Base-by-base conservation (phyloP, 1,284 basidiomycete genomes). In the Agaricales sp. region DNA sequence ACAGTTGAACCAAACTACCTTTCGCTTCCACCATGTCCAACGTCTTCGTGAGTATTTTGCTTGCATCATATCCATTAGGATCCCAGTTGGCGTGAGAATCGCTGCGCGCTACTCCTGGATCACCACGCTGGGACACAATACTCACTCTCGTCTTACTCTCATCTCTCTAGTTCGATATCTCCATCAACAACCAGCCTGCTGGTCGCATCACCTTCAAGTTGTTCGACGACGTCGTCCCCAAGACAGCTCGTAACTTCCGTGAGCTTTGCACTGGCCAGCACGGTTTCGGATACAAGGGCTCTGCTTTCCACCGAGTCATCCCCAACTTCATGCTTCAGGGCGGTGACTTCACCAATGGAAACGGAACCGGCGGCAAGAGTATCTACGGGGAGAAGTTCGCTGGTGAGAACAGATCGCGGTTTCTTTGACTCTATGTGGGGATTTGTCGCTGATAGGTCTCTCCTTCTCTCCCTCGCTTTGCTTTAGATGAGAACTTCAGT, bases 81-180 rank as follows among this genome's bases (percentile, higher is more conserved):
- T n/a, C n/a, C n/a, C n/a, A n/a, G n/a, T n/a, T n/a, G n/a, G n/a
- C n/a, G 4, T 16, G 18, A 43, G 18, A 22, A n/a, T n/a, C n/a
- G n/a, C n/a, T n/a, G n/a, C n/a, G n/a, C n/a, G n/a, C n/a, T n/a
- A n/a, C n/a, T n/a, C n/a, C n/a, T n/a, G n/a, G n/a, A n/a, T n/a
- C n/a, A n/a, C n/a, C n/a, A n/a, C n/a, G n/a, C n/a, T n/a, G n/a
- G n/a, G n/a, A n/a, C n/a, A n/a, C n/a, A n/a, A n/a, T n/a, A n/a
- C n/a, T n/a, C n/a, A n/a, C n/a, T n/a, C n/a, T n/a, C n/a, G n/a
- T n/a, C n/a, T n/a, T n/a, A n/a, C n/a, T n/a, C n/a, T n/a, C n/a
- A n/a, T n/a, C n/a, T n/a, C n/a, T n/a, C n/a, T n/a, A 87, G 82
- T 94, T 96, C 61, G 90, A 96, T 61, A 70, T 92, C 57, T 70